Evolutionary conservation across 129 eudicot species (phyloP).

Genomic region (Helichrysum umbraculigerum): DNA sequence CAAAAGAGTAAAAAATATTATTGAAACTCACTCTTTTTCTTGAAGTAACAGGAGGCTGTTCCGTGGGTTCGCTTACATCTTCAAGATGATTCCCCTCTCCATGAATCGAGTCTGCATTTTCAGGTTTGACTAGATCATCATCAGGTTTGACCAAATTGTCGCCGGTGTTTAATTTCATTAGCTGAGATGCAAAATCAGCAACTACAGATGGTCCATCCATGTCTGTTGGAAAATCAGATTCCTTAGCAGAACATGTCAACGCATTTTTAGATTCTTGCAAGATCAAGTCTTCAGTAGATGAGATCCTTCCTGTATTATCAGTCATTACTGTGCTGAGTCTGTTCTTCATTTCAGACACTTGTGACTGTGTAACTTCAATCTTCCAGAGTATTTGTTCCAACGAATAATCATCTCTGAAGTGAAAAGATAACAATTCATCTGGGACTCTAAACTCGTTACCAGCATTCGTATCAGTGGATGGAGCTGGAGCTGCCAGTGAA

Average conservation of each 20-base stretch:
- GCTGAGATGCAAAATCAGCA: constrained; percentile 57
- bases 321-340: constrained; percentile 40
- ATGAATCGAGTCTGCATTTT: constrained; percentile 42
- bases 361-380: constrained; percentile 52
- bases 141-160: constrained; percentile 22
- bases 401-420: constrained; percentile 49
- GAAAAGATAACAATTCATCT: constrained; percentile 43
- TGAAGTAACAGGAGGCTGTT: constrained; percentile 38
- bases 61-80: constrained; percentile 38
- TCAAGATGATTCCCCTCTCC: constrained; percentile 40
- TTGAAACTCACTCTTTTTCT: constrained; percentile 45
- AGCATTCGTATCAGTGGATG: constrained; percentile 32
- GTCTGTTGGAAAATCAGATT: constrained; percentile 37
- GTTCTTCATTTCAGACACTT: constrained; percentile 45
- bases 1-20: background rate
- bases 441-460: constrained; percentile 38
- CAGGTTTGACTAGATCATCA: constrained; percentile 35
- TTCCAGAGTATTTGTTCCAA: constrained; percentile 56
- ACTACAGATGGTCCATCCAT: constrained; percentile 39
- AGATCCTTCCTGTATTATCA: constrained; percentile 48
- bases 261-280: constrained; percentile 39
- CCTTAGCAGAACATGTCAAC: constrained; percentile 38
- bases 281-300: constrained; percentile 34
- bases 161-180: constrained; percentile 36
- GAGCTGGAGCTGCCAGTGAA: constrained; percentile 21